These are phyloP conservation scores for Penicillium sp. DNA, from an alignment of 2,329 filamentous ascomycete species.

Conservation along the genomic window DNA sequence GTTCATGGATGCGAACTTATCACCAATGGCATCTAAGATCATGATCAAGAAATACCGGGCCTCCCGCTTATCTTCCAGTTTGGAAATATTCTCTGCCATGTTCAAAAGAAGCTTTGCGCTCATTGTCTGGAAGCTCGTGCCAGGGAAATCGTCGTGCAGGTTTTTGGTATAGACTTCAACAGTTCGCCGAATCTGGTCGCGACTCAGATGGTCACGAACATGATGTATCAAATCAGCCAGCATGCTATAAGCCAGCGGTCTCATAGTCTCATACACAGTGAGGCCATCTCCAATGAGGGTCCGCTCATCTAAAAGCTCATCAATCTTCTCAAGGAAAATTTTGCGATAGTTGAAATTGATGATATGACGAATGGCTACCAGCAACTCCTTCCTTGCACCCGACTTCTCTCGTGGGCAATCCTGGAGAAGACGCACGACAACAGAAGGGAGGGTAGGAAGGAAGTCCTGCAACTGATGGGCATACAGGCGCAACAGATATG, in stretches of 20 bases:
- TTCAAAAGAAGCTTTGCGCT: conserved; percentile 95
- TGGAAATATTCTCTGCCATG: conserved; percentile 97
- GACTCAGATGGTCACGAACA: conserved; percentile 81
- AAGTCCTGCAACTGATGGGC: conserved; percentile 86
- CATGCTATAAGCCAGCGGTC: conserved; percentile 96
- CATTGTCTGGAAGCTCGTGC: conserved; percentile 99
- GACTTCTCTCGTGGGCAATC: conserved; percentile 96
- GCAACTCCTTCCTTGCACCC: conserved; percentile 84
- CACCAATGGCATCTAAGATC: conserved; percentile 95
- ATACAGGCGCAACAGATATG: conserved; percentile 86
- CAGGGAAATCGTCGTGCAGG: conserved; percentile 90
- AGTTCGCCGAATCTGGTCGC: conserved; percentile 90
- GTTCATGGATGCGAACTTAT: conserved; percentile 99
- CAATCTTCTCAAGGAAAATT: conserved; percentile 91
- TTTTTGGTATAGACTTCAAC: conserved; percentile 98
- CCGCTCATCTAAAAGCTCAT: conserved; percentile 88
- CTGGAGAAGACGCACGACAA: conserved; percentile 85
- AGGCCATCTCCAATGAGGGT: conserved; percentile 93
- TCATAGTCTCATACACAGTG: conserved; percentile 94
- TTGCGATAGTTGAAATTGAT: conserved; percentile 98
- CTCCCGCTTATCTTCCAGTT: conserved; percentile 87
- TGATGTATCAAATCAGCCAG: conserved; percentile 97
- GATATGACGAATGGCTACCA: conserved; percentile 96
- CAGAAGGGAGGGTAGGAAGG: conserved; percentile 76
- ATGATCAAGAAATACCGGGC: conserved; percentile 94